Base-by-base conservation (phyloP, 768 basidiomycete species). In the Termitomyces sp. region DNA sequence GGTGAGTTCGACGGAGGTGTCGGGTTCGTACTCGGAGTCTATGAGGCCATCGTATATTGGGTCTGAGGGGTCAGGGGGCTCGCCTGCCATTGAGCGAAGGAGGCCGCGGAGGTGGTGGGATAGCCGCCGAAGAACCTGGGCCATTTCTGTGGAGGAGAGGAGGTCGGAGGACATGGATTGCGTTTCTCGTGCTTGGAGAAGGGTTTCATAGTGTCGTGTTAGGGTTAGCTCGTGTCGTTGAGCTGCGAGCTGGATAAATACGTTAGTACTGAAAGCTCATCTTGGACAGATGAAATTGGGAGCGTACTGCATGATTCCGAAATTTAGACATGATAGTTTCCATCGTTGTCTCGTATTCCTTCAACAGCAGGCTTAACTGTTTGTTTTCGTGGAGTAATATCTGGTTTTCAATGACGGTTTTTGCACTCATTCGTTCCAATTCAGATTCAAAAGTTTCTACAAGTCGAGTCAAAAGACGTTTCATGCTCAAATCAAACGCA, bases 241-340 rank as follows among this genome's bases (percentile, higher is more conserved):
- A 0, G 94, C 90, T n/a, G 95, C 92, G 61, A 89, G 74, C 95
- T 98, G 69, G 8, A 47, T 18, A 33, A 7, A 27, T 22, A 22
- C n/a, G 53, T 39, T 20, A 9, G 42, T 43, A 8, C 56, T 37
- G 26, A 33, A 5, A 2, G 9, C 3, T 10, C 30, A 30, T 30
- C 30, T n/a, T n/a, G 18, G 36, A 14, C 50, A 50, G n/a, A 53
- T 55, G 24, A 27, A 33, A 26, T 5, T 10, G 18, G 52, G 33
- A 27, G 65, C 73, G 39, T 57, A 77, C 77, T 69, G 64, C 87
- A 68, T 98, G 89, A 58, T 87, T 88, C 58, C 95, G 82, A 70
- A 98, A 98, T 74, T 98, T 98, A 52, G 86, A 76, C 97, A 99
- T 98, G 69, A 98, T 91, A 30, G 87, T 95, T 65, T 98, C 95